Evolutionary conservation across 495 filamentous ascomycete species (phyloP), one percentile per base, ranked within the genome.

Genomic region (Aspergillus coremiiformis): DNA sequence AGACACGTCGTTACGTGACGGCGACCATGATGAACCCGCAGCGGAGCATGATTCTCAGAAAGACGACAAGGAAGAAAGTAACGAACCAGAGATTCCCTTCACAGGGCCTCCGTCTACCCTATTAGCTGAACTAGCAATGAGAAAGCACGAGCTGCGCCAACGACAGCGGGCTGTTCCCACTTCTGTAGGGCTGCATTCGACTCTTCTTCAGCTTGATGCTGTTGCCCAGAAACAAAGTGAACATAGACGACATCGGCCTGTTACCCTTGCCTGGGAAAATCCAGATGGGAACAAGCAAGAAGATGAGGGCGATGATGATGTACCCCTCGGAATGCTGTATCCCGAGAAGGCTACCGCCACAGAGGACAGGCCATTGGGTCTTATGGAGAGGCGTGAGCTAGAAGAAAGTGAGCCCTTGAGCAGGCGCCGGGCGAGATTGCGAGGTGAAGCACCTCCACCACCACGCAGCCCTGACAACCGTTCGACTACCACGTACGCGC

Each of bases 381-480:
- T 98, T 17, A 84, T 98, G 74, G 90, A 91, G 62, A 80, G 79
- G 59, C 80, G 86, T 8, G 82, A 95, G 47, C 68, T 92, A 55
- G 93, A 98, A 66, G 93, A 97, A 57, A 89, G 86, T 44, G 93
- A 98, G 59, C 90, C 93, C 5, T 70, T 98, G 37, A 90, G 87
- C 56, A 73, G 74, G 15, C 84, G 93, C 8, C 81, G 90, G 30
- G 86, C 87, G 24, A 75, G 93, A 55, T 75, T 98, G 14, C 78
- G 82, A 48, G 90, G 86, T 45, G 73, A 75, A 43, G 59, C 66
- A 0, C 51, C 47, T 32, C 58, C 63, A 32, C 32, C 53, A 44
- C 57, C 57, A 33, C 46, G 51, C 23, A 67, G 58, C 42, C 62
- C 65, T 1, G 60, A 68, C 9, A 66, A 69, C 43, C 67, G 70